phyloP scores from a whole-genome alignment of 169 alveolate species.

The Cryptosporidium canis region DNA sequence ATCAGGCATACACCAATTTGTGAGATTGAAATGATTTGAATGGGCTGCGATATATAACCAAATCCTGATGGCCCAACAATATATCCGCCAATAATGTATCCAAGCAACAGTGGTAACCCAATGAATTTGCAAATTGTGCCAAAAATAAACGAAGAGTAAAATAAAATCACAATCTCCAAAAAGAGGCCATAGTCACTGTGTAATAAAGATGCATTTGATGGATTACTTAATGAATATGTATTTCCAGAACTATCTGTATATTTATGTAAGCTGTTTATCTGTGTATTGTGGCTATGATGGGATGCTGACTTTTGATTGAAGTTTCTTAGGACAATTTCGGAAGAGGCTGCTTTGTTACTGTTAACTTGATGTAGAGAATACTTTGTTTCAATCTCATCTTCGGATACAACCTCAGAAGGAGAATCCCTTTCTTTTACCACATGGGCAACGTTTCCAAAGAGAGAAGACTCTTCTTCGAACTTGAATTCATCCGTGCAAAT shows the following conservation, averaged over 20 bases:
- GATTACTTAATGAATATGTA: conserved; percentile 46
- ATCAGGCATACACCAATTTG: conserved; percentile 70
- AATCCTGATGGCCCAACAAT: conserved; percentile 70
- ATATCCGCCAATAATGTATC: conserved; percentile 67
- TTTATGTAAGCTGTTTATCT: not conserved
- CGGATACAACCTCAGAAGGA: conserved; percentile 47
- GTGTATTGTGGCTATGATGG: not conserved
- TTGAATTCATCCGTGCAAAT: conserved; percentile 8
- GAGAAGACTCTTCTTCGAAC: conserved; percentile 64
- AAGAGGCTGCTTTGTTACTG: not conserved
- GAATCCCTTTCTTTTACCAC: conserved; percentile 64
- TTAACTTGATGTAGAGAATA: not conserved
- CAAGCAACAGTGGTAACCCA: conserved; percentile 58
- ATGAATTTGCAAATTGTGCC: conserved; percentile 58
- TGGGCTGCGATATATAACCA: conserved; percentile 58
- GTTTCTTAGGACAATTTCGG: conserved; percentile 3
- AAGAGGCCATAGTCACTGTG: conserved; percentile 70
- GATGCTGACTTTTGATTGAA: not conserved
- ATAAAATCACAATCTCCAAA: conserved; percentile 43
- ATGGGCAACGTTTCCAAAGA: conserved; percentile 71
- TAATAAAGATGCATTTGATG: conserved; percentile 44
- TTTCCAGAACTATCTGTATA: conserved; percentile 51
- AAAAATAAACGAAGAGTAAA: conserved; percentile 59
- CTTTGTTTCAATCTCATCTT: not conserved
- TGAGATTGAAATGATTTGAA: conserved; percentile 66